These are phyloP conservation scores for Neurospora sp. DNA, from an alignment of 2,329 filamentous ascomycete genomes.

Conservation along the genomic window DNA sequence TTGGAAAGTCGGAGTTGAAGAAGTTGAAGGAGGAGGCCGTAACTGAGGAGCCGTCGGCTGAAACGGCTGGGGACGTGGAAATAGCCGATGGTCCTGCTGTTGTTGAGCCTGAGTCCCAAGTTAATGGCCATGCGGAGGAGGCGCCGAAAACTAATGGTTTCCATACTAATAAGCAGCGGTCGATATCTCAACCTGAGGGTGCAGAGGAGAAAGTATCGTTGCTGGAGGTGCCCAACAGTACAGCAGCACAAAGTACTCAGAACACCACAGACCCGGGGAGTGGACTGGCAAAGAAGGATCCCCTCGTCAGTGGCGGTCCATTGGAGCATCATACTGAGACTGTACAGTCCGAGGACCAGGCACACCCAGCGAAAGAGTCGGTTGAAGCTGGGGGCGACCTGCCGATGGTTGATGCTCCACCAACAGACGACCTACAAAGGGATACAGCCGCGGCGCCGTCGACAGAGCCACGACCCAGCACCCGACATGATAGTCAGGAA, in stretches of 20 bases:
- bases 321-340: not conserved
- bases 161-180: not conserved
- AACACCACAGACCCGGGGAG: not conserved
- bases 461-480: slow-evolving; percentile 14
- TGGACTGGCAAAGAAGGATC: not conserved
- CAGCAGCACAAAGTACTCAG: not conserved
- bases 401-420: slow-evolving; percentile 17
- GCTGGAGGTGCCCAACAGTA: not conserved
- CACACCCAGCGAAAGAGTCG: not conserved
- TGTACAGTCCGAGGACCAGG: not conserved
- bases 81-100: slow-evolving; percentile 23
- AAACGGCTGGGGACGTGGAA: slow-evolving; percentile 21
- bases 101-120: not conserved
- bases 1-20: slow-evolving; percentile 47
- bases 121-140: not conserved
- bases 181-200: not conserved
- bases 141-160: not conserved
- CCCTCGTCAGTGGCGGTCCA: not conserved
- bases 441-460: slow-evolving; percentile 18
- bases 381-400: slow-evolving; percentile 10
- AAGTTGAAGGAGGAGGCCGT: slow-evolving; percentile 35
- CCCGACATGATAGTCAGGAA: slow-evolving; percentile 29
- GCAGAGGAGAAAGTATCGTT: not conserved
- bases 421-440: slow-evolving; percentile 1
- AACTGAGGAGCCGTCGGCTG: slow-evolving; percentile 16